A percentile compares a stretch with the other conserved stretches of the same genome.
phyloP scores from a whole-genome alignment of 352 stramenopile species.

The Globisporangium apiculatum region DNA sequence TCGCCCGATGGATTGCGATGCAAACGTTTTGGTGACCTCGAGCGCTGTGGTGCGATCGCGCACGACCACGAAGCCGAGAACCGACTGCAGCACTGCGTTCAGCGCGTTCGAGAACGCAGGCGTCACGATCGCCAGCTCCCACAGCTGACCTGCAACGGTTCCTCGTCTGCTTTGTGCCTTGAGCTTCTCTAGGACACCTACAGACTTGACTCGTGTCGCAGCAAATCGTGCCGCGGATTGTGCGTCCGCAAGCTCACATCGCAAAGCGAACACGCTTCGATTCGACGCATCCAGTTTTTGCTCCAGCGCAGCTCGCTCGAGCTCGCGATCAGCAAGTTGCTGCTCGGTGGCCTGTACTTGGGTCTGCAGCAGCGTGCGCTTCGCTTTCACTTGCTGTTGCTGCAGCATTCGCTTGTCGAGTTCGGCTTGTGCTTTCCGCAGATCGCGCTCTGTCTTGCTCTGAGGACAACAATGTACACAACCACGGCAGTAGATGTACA shows the following conservation, averaged over 20 bases:
- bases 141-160: background rate
- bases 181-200: slow-evolving; percentile 1
- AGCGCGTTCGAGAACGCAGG: slow-evolving; percentile 8
- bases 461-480: background rate
- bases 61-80: slow-evolving; percentile 15
- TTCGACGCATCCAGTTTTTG: background rate
- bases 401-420: background rate
- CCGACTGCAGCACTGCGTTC: slow-evolving; percentile 14
- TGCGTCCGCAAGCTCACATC: background rate
- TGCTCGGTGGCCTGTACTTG: background rate
- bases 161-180: background rate
- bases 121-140: background rate
- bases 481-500: background rate
- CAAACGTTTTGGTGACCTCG: slow-evolving; percentile 11
- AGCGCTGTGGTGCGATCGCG: slow-evolving; percentile 11
- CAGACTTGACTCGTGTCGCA: background rate
- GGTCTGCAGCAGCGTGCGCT: background rate
- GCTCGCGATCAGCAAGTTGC: background rate
- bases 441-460: background rate
- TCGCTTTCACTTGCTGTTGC: background rate
- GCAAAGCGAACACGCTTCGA: background rate
- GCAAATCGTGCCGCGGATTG: background rate
- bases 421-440: background rate
- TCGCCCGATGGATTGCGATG: slow-evolving; percentile 10
- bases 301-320: background rate